A percentile compares a stretch with the other conserved stretches of the same genome.
Evolutionary conservation across 2,329 filamentous ascomycete genomes (phyloP).

Genomic region (Coniochaeta sp.): DNA sequence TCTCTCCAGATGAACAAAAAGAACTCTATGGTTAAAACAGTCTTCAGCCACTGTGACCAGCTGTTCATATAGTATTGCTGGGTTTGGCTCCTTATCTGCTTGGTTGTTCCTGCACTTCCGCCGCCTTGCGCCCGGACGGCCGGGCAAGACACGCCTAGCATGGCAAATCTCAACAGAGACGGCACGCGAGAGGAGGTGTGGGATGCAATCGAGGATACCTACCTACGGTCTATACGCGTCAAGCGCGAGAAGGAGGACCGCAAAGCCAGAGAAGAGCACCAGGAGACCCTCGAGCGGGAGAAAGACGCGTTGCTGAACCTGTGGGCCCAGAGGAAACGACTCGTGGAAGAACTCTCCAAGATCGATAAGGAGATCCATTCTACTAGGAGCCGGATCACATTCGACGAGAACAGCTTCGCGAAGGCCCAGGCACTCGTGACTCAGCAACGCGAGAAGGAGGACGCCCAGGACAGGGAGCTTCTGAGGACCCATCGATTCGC

Average conservation of each 20-base stretch:
- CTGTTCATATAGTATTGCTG: neutral
- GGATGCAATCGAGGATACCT: slow-evolving; percentile 28
- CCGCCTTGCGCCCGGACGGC: neutral
- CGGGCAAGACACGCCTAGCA: neutral
- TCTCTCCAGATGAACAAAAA: neutral
- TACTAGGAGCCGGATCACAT: neutral
- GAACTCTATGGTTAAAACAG: neutral
- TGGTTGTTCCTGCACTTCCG: neutral
- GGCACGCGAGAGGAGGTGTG: slow-evolving; percentile 20
- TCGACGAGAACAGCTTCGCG: neutral
- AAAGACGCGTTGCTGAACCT: slow-evolving; percentile 14
- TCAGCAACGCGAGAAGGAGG: neutral
- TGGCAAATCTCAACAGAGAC: slow-evolving; percentile 5
- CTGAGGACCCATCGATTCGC: neutral
- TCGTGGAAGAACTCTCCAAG: slow-evolving; percentile 28
- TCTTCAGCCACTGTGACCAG: neutral
- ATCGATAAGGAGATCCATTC: slow-evolving; percentile 9
- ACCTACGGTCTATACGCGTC: slow-evolving; percentile 13
- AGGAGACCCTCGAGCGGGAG: slow-evolving; percentile 10
- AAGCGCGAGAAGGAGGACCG: slow-evolving; percentile 18
- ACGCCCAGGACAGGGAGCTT: neutral
- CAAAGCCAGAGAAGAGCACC: slow-evolving; percentile 23
- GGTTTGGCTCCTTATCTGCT: neutral
- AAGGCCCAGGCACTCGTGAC: slow-evolving; percentile 7
- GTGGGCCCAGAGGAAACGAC: slow-evolving; percentile 23